Evolutionary conservation across 345 rosid species (phyloP).

Genomic region (Populus alba): DNA sequence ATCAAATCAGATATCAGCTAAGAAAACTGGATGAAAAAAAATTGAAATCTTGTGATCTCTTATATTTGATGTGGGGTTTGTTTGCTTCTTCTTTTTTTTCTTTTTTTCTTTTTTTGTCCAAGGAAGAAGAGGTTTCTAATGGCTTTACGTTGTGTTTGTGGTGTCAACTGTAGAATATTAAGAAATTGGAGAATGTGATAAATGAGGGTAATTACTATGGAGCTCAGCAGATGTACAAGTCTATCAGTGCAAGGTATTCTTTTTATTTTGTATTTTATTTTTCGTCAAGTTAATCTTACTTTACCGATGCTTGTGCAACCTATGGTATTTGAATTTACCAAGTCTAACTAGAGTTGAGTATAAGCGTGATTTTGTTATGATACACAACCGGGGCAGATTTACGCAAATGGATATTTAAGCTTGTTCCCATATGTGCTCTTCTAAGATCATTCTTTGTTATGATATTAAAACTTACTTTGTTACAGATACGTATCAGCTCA

Average conservation of each 20-base stretch:
- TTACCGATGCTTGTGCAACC: background rate
- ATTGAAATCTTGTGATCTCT: background rate
- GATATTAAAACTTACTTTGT: background rate
- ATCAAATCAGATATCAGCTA: background rate
- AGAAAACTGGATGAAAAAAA: background rate
- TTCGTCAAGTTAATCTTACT: background rate
- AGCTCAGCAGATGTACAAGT: constrained; percentile 97
- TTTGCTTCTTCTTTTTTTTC: background rate
- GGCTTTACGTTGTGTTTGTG: background rate
- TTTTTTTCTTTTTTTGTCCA: background rate
- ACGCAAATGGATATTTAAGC: background rate
- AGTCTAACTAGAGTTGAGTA: background rate
- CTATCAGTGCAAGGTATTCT: constrained; percentile 71
- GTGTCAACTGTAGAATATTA: constrained; percentile 54
- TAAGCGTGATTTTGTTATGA: background rate
- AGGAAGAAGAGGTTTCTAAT: background rate
- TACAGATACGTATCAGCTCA: constrained; percentile 68
- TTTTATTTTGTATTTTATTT: background rate
- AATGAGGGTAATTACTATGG: constrained; percentile 85
- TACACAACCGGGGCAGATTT: background rate
- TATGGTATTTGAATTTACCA: background rate
- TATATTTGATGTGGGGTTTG: background rate
- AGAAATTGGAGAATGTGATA: constrained; percentile 67
- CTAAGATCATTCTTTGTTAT: background rate
- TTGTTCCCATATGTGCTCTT: background rate